A percentile compares a stretch with the other conserved stretches of the same genome.
These are phyloP conservation scores for Trametes punicea DNA, from an alignment of 768 basidiomycete genomes.

Conservation along the genomic window DNA sequence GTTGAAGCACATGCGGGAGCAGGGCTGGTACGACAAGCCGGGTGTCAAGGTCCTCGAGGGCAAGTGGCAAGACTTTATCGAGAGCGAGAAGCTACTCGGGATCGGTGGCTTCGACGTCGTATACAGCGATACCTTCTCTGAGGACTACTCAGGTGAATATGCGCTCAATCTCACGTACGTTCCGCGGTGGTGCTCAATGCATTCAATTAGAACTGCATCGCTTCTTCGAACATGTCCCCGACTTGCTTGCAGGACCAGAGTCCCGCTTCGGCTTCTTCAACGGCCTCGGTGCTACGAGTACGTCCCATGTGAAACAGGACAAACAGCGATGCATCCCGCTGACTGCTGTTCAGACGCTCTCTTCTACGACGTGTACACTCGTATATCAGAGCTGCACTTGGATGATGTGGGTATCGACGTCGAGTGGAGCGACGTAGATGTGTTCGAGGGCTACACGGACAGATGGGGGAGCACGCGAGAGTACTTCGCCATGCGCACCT, in stretches of 20 bases:
- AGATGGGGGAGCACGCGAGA: slow-evolving; percentile 75
- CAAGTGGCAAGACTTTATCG: slow-evolving; percentile 89
- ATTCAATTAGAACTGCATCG: slow-evolving; percentile 53
- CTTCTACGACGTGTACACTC: slow-evolving; percentile 91
- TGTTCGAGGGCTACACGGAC: slow-evolving; percentile 51
- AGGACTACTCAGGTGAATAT: slow-evolving; percentile 62
- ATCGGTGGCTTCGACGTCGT: slow-evolving; percentile 82
- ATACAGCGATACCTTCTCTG: slow-evolving; percentile 93
- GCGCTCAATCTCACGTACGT: not conserved
- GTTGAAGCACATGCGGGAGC: slow-evolving; percentile 69
- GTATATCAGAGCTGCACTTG: slow-evolving; percentile 81
- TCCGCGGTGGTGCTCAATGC: not conserved
- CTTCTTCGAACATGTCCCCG: slow-evolving; percentile 81
- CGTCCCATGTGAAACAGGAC: slow-evolving; percentile 25
- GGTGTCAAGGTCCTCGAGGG: slow-evolving; percentile 83
- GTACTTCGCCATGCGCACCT: slow-evolving; percentile 77
- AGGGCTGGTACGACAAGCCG: slow-evolving; percentile 74
- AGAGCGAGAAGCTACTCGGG: slow-evolving; percentile 50
- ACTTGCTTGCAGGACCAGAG: slow-evolving; percentile 68
- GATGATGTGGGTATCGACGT: slow-evolving; percentile 77
- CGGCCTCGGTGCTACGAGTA: slow-evolving; percentile 92
- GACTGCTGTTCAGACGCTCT: slow-evolving; percentile 55
- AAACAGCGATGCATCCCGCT: not conserved
- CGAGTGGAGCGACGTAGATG: slow-evolving; percentile 79
- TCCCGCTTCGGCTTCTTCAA: slow-evolving; percentile 96